Percentiles rank a stretch among this genome's conserved stretches.
Evolutionary conservation across 371 early-diverging fungal genomes (phyloP).

Genomic region (Mortierella sp.): DNA sequence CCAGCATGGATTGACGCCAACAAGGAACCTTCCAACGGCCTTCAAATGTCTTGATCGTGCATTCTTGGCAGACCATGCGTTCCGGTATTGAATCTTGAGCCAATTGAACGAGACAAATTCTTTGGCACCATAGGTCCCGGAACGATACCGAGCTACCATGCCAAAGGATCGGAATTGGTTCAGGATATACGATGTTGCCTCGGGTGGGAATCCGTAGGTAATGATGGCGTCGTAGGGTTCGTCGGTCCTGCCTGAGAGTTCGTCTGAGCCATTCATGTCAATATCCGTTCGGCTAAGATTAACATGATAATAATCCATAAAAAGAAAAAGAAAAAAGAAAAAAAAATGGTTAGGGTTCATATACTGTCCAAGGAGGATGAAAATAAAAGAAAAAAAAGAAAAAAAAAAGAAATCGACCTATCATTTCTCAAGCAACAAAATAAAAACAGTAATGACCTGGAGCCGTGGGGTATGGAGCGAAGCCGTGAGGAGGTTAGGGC

Average conservation of each 20-base stretch:
- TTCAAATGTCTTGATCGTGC: slow-evolving; percentile 32
- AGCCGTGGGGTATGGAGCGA: too few species aligned
- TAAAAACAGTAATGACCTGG: not conserved
- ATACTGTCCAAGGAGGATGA: not conserved
- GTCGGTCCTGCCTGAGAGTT: not conserved
- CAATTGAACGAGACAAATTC: slow-evolving; percentile 39
- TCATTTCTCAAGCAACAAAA: not conserved
- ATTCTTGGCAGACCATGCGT: slow-evolving; percentile 33
- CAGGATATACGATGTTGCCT: slow-evolving; percentile 36
- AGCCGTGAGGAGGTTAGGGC: slow-evolving; percentile 11
- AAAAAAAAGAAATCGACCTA: too few species aligned
- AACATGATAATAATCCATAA: too few species aligned
- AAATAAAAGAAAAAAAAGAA: too few species aligned
- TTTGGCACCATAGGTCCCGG: slow-evolving; percentile 34
- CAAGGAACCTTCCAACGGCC: slow-evolving; percentile 31
- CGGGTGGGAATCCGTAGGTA: slow-evolving; percentile 45
- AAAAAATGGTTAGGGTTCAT: not conserved
- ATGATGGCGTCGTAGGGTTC: slow-evolving; percentile 31
- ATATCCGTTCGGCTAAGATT: slow-evolving; percentile 1
- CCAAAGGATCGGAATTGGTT: slow-evolving; percentile 46
- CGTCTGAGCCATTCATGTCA: not conserved
- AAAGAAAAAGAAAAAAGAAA: too few species aligned
- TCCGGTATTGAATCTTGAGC: slow-evolving; percentile 38
- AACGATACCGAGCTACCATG: slow-evolving; percentile 22
- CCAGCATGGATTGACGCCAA: slow-evolving; percentile 38